These are phyloP conservation scores for Penicillium parvum DNA, from an alignment of 495 filamentous ascomycete genomes.

Conservation along the genomic window DNA sequence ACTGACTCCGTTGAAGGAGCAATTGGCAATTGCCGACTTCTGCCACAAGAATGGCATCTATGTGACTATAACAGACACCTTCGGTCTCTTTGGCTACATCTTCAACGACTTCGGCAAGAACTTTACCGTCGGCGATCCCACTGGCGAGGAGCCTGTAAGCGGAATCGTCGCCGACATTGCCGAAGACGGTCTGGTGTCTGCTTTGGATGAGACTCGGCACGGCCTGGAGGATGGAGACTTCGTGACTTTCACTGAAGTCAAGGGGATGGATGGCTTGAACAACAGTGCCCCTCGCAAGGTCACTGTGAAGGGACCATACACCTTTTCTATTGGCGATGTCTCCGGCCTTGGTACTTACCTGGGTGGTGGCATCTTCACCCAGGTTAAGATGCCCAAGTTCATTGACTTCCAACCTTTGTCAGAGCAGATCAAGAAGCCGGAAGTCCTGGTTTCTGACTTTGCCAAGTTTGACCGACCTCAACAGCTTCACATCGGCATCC, in stretches of 20 bases:
- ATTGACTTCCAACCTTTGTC: constrained; percentile 81
- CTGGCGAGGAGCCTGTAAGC: constrained; percentile 78
- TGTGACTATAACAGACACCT: constrained; percentile 80
- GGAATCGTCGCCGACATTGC: constrained; percentile 91
- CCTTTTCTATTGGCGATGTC: constrained; percentile 94
- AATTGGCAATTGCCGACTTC: constrained; percentile 80
- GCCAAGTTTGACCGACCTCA: constrained; percentile 94
- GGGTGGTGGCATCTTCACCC: constrained; percentile 81
- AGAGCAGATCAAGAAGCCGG: constrained; percentile 75
- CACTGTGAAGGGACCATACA: constrained; percentile 91
- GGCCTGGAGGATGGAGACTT: constrained; percentile 95
- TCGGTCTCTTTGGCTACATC: constrained; percentile 89
- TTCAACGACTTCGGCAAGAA: constrained; percentile 98
- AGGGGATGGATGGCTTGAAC: constrained; percentile 91
- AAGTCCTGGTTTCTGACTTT: constrained; percentile 87
- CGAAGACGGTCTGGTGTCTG: constrained; percentile 84
- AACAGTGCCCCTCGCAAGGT: constrained; percentile 77
- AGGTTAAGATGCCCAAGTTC: constrained; percentile 97
- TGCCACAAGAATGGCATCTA: constrained; percentile 91
- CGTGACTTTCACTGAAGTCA: constrained; percentile 88
- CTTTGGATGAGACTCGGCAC: constrained; percentile 91
- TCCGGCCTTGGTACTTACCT: constrained; percentile 79
- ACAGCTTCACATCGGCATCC: constrained; percentile 88
- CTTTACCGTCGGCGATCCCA: constrained; percentile 84
- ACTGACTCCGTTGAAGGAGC: constrained; percentile 70